Evolutionary conservation across 768 basidiomycete genomes (phyloP).

Genomic region (Botryobasidium botryosum): DNA sequence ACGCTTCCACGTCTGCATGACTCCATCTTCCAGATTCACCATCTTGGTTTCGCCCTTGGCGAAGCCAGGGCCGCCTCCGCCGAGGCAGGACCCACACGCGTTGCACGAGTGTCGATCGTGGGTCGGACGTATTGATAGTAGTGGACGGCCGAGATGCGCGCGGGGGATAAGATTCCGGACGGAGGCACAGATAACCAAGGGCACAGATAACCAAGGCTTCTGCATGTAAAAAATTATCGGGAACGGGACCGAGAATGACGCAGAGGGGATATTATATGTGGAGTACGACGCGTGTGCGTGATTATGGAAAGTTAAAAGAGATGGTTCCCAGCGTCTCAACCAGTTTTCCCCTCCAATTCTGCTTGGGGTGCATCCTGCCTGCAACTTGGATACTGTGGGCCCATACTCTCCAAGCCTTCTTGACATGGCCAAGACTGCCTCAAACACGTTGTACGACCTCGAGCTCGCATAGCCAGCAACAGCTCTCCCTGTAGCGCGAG

Average conservation of each 20-base stretch:
- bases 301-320: too few relatives aligned
- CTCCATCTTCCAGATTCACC: constrained; percentile 7
- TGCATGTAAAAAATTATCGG: constrained; percentile 3
- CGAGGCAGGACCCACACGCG: constrained; percentile 4
- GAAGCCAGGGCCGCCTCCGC: too few relatives aligned
- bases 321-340: too few relatives aligned
- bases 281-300: too few relatives aligned
- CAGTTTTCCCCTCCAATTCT: too few relatives aligned
- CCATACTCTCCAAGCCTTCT: too few relatives aligned
- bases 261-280: constrained; percentile 4
- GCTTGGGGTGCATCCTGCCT: too few relatives aligned
- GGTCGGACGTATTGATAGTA: neutral
- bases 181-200: constrained; percentile 1
- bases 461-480: too few relatives aligned
- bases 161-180: neutral
- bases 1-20: neutral
- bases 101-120: neutral
- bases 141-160: neutral
- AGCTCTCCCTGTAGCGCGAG: too few relatives aligned
- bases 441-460: too few relatives aligned
- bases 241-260: neutral
- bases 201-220: constrained; percentile 7
- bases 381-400: too few relatives aligned
- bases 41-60: constrained; percentile 2
- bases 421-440: too few relatives aligned